Conservation (phyloP, 257 asterid species). For the Nyctanthes arbortristis region DNA sequence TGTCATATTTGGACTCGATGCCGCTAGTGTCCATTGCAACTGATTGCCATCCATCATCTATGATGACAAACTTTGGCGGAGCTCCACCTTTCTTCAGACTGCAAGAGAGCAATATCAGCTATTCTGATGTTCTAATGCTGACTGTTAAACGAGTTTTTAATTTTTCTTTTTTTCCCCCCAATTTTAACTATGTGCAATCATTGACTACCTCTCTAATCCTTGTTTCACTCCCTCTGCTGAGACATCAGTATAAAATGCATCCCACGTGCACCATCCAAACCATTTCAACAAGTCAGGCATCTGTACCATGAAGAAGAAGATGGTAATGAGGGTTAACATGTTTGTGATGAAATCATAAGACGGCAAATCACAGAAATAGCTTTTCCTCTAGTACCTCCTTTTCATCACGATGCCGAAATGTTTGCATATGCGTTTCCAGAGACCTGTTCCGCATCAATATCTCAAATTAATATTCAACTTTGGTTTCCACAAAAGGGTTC, state of each 20-base stretch:
- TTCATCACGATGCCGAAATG: constrained; percentile 69
- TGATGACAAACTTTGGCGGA: constrained; percentile 65
- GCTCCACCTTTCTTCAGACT: constrained; percentile 68
- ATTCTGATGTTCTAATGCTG: too few relatives aligned
- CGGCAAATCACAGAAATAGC: neutral
- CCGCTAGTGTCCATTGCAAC: constrained; percentile 68
- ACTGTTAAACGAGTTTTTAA: too few relatives aligned
- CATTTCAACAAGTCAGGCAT: constrained; percentile 85
- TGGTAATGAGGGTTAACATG: constrained; percentile 12
- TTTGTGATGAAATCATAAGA: neutral
- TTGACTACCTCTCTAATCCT: constrained; percentile 58
- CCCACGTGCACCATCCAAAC: constrained; percentile 99
- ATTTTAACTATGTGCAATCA: neutral
- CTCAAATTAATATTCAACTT: neutral
- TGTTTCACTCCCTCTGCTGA: constrained; percentile 73
- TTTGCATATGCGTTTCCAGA: constrained; percentile 60
- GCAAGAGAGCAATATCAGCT: too few relatives aligned
- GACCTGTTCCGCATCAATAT: constrained; percentile 38
- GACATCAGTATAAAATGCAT: constrained; percentile 83
- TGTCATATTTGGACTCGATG: constrained; percentile 41
- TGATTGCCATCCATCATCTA: constrained; percentile 90
- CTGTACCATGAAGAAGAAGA: constrained; percentile 40
- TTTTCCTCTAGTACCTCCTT: constrained; percentile 52
- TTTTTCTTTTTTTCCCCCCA: too few relatives aligned
- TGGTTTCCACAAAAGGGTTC: neutral